Percentiles rank a stretch among this genome's conserved stretches.
These are phyloP conservation scores for Raffaelea arxii DNA, from an alignment of 2,329 filamentous ascomycete genomes.

Conservation along the genomic window DNA sequence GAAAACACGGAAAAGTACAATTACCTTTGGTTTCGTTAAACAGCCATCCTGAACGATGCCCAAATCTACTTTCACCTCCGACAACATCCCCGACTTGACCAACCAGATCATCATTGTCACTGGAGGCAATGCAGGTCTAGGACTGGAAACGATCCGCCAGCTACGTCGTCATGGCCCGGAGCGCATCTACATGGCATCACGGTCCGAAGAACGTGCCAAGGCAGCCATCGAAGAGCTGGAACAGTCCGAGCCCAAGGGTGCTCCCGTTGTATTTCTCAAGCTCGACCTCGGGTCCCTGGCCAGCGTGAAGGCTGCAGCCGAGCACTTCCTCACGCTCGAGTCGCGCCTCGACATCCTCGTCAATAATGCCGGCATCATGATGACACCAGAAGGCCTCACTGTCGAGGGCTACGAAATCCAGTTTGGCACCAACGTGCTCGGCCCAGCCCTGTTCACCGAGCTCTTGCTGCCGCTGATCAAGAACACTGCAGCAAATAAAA, in stretches of 20 bases:
- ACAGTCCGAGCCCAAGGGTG: slow-evolving; percentile 10
- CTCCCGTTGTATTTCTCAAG: slow-evolving; percentile 22
- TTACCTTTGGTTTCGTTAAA: not conserved
- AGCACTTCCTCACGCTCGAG: slow-evolving; percentile 21
- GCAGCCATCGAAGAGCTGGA: slow-evolving; percentile 26
- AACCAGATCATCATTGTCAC: slow-evolving; percentile 36
- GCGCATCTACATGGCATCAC: slow-evolving; percentile 21
- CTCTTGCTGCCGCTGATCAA: slow-evolving; percentile 19
- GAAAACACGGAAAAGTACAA: not conserved
- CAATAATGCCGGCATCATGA: slow-evolving; percentile 22
- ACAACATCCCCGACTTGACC: slow-evolving; percentile 26
- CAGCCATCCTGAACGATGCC: not conserved
- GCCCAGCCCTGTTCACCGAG: slow-evolving; percentile 32
- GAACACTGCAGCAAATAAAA: not conserved
- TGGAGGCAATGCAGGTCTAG: slow-evolving; percentile 37
- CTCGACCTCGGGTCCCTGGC: slow-evolving; percentile 34
- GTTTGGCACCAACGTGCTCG: slow-evolving; percentile 37
- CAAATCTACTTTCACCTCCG: slow-evolving; percentile 16
- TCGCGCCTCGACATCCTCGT: slow-evolving; percentile 28
- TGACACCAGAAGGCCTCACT: slow-evolving; percentile 22
- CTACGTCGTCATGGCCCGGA: slow-evolving; percentile 26
- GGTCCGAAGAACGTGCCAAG: slow-evolving; percentile 24
- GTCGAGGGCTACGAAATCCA: slow-evolving; percentile 35
- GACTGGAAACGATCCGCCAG: slow-evolving; percentile 31
- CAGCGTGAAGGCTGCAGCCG: slow-evolving; percentile 30